Evolutionary conservation across 805 yeast species (phyloP), one percentile per base, ranked within the genome.

Genomic region (Debaryomyces tyrocola): DNA sequence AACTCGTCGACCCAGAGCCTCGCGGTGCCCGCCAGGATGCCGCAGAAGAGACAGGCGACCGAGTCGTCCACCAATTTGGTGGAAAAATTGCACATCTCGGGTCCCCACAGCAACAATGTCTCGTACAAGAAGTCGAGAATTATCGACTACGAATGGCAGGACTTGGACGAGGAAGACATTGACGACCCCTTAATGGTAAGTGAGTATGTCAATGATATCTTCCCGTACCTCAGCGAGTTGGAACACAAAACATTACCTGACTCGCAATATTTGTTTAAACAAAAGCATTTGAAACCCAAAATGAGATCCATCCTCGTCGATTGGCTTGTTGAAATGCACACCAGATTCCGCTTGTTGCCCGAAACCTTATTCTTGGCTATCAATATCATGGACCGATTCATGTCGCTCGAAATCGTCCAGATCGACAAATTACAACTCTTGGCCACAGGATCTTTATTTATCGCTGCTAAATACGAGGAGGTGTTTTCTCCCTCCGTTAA

Each of bases 381-480:
- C 45, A 90, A 89, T 66, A 67, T 88, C 45, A 85, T 90, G 88
- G 97, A 91, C 68, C 70, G 97, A 54, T 90, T 87, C 66, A 79
- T 91, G 79, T 80, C 90, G 6, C 70, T 76, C 45, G 90, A 86
- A 58, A 74, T 77, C 35, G 91, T 88, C 20, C 85, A 85, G 47
- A 81, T 90, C 48, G 90, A 85, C 58, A 82, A 87, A 66, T 67
- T 91, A 41, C 97, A 91, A 70, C 75, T 90, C 50, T 74, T 90
- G 45, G 96, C 96, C 4, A 87, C 94, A 1, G 88, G 96, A 1
- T 78, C 91, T 10, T 69, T 91, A 47, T 88, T 90, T 65, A 85
- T 90, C 50, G 96, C 97, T 35, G 95, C 97, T 12, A 90, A 90
- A 67, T 88, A 87, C 64, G 97, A 91, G 69, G 97, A 91, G 69